phyloP scores from a whole-genome alignment of 73 alveolate genomes.

The Urostyla sp. region DNA sequence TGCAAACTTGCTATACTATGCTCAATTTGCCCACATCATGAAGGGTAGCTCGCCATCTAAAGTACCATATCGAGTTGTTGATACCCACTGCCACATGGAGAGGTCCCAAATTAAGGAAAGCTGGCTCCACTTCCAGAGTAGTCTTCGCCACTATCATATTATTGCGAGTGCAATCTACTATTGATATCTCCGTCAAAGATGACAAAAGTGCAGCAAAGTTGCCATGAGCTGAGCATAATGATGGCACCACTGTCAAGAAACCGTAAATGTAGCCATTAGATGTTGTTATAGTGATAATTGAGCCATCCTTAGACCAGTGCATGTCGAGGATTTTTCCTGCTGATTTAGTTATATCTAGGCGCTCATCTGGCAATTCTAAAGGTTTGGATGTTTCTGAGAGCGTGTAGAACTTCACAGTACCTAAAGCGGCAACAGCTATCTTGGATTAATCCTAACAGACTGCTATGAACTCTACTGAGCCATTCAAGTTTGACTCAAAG shows the following conservation, averaged over 20 bases:
- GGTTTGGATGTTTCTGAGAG: conserved; percentile 81
- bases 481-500: conserved; percentile 77
- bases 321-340: conserved; percentile 88
- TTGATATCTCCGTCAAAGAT: conserved; percentile 79
- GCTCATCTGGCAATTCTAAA: conserved; percentile 81
- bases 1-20: conserved; percentile 58
- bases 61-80: conserved; percentile 89
- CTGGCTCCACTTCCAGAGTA: conserved; percentile 80
- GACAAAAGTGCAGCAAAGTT: conserved; percentile 73
- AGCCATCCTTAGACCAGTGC: conserved; percentile 97
- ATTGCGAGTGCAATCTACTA: conserved; percentile 65
- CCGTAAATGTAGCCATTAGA: conserved; percentile 85
- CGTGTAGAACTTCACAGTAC: conserved; percentile 79
- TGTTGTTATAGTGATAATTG: conserved; percentile 89
- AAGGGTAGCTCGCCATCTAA: conserved; percentile 75
- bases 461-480: conserved; percentile 87
- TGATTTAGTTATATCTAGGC: conserved; percentile 74
- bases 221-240: conserved; percentile 72
- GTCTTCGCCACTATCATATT: conserved; percentile 64
- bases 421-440: conserved; percentile 95
- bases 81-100: conserved; percentile 87
- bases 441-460: conserved; percentile 83
- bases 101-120: conserved; percentile 75
- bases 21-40: conserved; percentile 38
- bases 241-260: conserved; percentile 83